Conservation (phyloP, 441 rosid species). For the Daphne laureola region DNA sequence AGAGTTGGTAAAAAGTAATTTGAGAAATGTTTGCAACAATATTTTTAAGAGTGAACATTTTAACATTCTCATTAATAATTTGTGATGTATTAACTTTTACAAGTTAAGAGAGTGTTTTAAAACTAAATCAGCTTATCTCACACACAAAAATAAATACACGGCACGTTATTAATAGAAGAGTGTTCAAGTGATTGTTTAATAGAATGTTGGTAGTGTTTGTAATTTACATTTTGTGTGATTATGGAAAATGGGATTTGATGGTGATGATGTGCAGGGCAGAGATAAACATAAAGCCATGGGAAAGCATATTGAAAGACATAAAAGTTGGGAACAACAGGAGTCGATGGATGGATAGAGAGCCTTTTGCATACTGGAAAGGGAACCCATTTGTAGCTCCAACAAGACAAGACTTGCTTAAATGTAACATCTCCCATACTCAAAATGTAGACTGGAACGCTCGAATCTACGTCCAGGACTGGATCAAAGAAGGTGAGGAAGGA, state of each 20-base stretch:
- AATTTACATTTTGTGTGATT: too few relatives aligned
- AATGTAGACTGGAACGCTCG: constrained; percentile 81
- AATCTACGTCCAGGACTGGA: constrained; percentile 71
- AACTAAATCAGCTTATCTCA: too few relatives aligned
- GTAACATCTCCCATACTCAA: constrained; percentile 45
- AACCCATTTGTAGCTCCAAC: constrained; percentile 52
- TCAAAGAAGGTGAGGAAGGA: constrained; percentile 46
- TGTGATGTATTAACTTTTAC: too few relatives aligned
- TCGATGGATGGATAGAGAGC: constrained; percentile 56
- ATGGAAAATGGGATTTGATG: background rate
- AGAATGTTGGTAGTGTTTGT: too few relatives aligned
- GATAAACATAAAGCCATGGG: constrained; percentile 74
- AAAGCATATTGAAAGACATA: constrained; percentile 40
- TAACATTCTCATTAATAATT: too few relatives aligned
- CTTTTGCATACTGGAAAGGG: constrained; percentile 84
- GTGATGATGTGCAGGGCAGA: constrained; percentile 46
- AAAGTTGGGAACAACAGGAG: constrained; percentile 46
- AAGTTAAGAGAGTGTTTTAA: too few relatives aligned
- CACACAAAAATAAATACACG: too few relatives aligned
- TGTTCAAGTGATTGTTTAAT: too few relatives aligned
- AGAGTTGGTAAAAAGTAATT: too few relatives aligned
- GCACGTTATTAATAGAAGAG: too few relatives aligned
- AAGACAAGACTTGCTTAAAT: constrained; percentile 56
- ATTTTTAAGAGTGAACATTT: too few relatives aligned
- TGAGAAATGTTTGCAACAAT: too few relatives aligned